These are phyloP conservation scores for Chimonanthus praecox DNA, from an alignment of 164 flowering plant species.

Conservation along the genomic window DNA sequence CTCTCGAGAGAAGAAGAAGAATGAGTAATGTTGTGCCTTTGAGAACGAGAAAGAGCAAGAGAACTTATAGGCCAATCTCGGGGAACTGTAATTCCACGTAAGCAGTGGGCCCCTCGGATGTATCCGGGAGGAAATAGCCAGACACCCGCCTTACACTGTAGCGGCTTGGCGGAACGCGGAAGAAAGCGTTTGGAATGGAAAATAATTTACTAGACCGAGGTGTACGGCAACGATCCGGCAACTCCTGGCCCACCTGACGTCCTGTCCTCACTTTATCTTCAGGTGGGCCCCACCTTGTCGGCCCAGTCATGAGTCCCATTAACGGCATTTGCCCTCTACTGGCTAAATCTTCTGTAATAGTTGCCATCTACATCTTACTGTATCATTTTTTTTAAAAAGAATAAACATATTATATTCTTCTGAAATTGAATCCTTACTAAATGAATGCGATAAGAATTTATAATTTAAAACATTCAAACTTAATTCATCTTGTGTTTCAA, in stretches of 20 bases:
- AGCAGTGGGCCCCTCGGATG: neutral
- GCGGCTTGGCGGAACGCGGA: slow-evolving; percentile 12
- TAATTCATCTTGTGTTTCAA: too few relatives aligned
- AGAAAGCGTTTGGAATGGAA: neutral
- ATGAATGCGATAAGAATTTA: too few relatives aligned
- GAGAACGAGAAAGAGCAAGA: neutral
- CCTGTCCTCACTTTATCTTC: slow-evolving; percentile 18
- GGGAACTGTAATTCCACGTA: neutral
- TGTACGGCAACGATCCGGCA: neutral
- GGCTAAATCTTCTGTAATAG: too few relatives aligned
- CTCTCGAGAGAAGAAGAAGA: neutral
- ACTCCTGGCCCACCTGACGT: neutral
- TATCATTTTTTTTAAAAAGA: too few relatives aligned
- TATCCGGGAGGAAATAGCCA: neutral
- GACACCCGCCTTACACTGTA: neutral
- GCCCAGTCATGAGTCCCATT: slow-evolving; percentile 24
- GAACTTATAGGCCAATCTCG: neutral
- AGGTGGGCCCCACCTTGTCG: slow-evolving; percentile 28
- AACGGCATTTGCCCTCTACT: neutral
- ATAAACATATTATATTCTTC: too few relatives aligned
- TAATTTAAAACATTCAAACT: too few relatives aligned
- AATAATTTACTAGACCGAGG: neutral
- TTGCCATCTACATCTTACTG: too few relatives aligned
- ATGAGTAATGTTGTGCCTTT: neutral
- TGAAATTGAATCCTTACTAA: too few relatives aligned